These are phyloP conservation scores for Hygrocybe punicea DNA, from an alignment of 768 basidiomycete species.

Conservation along the genomic window DNA sequence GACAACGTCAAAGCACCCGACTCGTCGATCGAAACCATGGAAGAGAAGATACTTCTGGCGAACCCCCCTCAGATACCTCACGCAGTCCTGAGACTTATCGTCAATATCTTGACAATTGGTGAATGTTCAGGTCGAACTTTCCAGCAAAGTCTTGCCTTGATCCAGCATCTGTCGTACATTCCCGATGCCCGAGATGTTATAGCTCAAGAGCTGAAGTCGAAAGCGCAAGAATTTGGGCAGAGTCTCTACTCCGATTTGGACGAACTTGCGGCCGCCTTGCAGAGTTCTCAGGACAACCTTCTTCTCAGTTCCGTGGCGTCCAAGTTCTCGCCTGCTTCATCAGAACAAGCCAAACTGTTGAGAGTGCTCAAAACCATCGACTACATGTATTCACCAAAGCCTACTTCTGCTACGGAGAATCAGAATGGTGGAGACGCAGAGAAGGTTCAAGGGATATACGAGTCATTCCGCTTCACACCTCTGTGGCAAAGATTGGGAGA, in stretches of 20 bases:
- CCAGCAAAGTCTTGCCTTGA: conserved; percentile 85
- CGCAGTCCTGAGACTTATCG: conserved; percentile 80
- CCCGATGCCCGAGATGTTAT: conserved; percentile 87
- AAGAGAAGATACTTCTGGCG: conserved; percentile 54
- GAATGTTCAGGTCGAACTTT: conserved; percentile 98
- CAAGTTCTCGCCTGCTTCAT: conserved; percentile 91
- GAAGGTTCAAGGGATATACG: conserved; percentile 85
- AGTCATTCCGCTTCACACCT: conserved; percentile 83
- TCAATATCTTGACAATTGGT: conserved; percentile 95
- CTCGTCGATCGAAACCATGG: conserved; percentile 35
- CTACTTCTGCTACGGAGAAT: conserved; percentile 33
- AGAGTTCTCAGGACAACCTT: conserved; percentile 51
- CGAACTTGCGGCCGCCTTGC: conserved; percentile 64
- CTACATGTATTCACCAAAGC: conserved; percentile 81
- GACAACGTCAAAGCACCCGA: conserved; percentile 18
- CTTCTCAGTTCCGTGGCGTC: conserved; percentile 69
- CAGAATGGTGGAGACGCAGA: conserved; percentile 55
- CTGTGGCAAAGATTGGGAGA: conserved; percentile 90
- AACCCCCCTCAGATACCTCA: conserved; percentile 84
- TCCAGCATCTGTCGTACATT: conserved; percentile 87
- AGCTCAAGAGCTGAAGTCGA: conserved; percentile 78
- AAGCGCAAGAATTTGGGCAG: conserved; percentile 86
- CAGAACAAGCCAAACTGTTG: conserved; percentile 93
- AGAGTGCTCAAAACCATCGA: conserved; percentile 96
- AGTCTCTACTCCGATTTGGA: conserved; percentile 72